Evolutionary conservation across 768 basidiomycete species (phyloP).

Genomic region (Leccinum boreale): DNA sequence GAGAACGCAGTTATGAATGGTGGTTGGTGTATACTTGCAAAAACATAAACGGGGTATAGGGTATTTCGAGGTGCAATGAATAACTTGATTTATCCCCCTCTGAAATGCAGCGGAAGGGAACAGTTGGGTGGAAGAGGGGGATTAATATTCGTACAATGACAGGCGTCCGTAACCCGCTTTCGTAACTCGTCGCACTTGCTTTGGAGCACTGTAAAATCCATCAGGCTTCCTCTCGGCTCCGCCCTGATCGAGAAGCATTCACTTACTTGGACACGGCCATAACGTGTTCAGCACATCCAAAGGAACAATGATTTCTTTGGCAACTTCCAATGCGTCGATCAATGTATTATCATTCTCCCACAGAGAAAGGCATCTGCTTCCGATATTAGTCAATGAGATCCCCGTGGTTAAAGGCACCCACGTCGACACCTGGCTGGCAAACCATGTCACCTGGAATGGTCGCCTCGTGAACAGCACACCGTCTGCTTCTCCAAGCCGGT

Average conservation of each 20-base stretch:
- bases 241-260: slow-evolving; percentile 5
- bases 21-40: slow-evolving; percentile 27
- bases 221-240: slow-evolving; percentile 7
- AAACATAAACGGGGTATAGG: slow-evolving; percentile 24
- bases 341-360: slow-evolving; percentile 63
- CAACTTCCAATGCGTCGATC: slow-evolving; percentile 59
- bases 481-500: slow-evolving; percentile 47
- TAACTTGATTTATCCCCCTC: slow-evolving; percentile 22
- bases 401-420: slow-evolving; percentile 28
- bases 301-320: slow-evolving; percentile 58
- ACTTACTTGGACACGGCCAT: slow-evolving; percentile 59
- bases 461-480: slow-evolving; percentile 60
- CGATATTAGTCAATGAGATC: neutral
- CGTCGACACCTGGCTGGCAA: slow-evolving; percentile 63
- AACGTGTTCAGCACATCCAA: slow-evolving; percentile 66
- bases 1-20: slow-evolving; percentile 26
- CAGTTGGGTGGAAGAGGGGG: slow-evolving; percentile 39
- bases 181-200: slow-evolving; percentile 47
- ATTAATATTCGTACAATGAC: slow-evolving; percentile 39
- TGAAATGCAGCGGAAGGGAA: slow-evolving; percentile 35
- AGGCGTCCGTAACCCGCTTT: slow-evolving; percentile 48
- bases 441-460: slow-evolving; percentile 72
- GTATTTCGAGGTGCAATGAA: slow-evolving; percentile 7
- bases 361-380: slow-evolving; percentile 54
- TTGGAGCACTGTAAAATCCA: slow-evolving; percentile 39